phyloP scores from a whole-genome alignment of 2,329 filamentous ascomycete genomes.

The Hypoxylon sp. region DNA sequence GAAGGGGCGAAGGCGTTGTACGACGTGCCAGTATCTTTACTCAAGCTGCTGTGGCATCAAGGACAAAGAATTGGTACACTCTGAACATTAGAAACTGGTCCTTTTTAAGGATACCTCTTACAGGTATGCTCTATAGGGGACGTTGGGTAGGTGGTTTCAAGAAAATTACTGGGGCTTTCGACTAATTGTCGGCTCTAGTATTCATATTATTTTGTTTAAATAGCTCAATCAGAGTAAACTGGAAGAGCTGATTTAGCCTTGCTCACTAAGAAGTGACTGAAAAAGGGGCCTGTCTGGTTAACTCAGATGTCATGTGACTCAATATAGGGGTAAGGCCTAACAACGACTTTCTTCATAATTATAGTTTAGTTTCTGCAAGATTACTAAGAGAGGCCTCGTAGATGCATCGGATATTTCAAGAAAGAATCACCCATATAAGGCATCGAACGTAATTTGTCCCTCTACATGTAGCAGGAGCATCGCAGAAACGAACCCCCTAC shows the following conservation, averaged over 20 bases:
- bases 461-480: not conserved
- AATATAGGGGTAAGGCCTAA: not conserved
- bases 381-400: not conserved
- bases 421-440: not conserved
- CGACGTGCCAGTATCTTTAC: too few relatives aligned
- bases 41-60: too few relatives aligned
- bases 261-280: not conserved
- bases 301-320: not conserved
- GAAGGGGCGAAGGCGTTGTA: too few relatives aligned
- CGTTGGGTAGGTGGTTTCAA: not conserved
- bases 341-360: not conserved
- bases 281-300: not conserved
- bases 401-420: too few relatives aligned
- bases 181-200: not conserved
- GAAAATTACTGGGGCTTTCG: not conserved
- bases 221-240: not conserved
- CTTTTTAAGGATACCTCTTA: not conserved
- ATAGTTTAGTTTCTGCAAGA: not conserved
- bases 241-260: not conserved
- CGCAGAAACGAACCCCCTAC: not conserved
- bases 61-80: not conserved
- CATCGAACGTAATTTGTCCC: not conserved
- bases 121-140: too few relatives aligned
- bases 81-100: not conserved
- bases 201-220: not conserved